phyloP scores from a whole-genome alignment of 805 yeast genomes.

The Candida germanica region DNA sequence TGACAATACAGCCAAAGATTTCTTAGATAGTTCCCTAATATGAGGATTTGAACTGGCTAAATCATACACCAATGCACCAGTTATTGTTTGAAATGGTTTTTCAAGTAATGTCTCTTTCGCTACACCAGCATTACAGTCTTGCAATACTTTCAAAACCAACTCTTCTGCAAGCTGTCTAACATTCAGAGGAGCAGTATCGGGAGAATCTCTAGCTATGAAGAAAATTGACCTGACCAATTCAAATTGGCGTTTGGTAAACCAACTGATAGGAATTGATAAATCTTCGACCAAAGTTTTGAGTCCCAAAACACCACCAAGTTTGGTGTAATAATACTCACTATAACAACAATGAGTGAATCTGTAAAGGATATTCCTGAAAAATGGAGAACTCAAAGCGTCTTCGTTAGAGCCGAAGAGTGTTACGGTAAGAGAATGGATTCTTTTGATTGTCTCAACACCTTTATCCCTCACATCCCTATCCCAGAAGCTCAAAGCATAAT shows the following conservation, averaged over 20 bases:
- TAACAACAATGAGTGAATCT: conserved; percentile 89
- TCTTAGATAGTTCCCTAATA: conserved; percentile 80
- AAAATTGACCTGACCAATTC: conserved; percentile 84
- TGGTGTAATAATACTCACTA: conserved; percentile 80
- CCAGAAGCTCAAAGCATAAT: conserved; percentile 77
- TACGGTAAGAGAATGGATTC: conserved; percentile 58
- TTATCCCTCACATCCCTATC: conserved; percentile 64
- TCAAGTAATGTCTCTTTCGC: conserved; percentile 61
- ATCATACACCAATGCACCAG: conserved; percentile 90
- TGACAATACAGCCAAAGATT: conserved; percentile 63
- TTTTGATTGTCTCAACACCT: conserved; percentile 65
- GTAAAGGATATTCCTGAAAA: conserved; percentile 72
- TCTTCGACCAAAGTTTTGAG: conserved; percentile 69
- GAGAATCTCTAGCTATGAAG: conserved; percentile 87
- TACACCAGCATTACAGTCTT: conserved; percentile 59
- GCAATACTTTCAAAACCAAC: conserved; percentile 61
- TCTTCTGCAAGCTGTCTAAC: conserved; percentile 71
- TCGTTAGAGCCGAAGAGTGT: conserved; percentile 65
- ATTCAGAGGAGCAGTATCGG: conserved; percentile 78
- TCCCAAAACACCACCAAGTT: conserved; percentile 88
- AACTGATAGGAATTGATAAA: conserved; percentile 60
- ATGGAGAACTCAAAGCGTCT: conserved; percentile 66
- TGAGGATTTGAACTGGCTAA: conserved; percentile 81
- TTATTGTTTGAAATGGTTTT: conserved; percentile 74
- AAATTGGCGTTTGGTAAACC: conserved; percentile 75